Evolutionary conservation across 495 filamentous ascomycete genomes (phyloP).

Genomic region (Tuber microsphaerosporum): DNA sequence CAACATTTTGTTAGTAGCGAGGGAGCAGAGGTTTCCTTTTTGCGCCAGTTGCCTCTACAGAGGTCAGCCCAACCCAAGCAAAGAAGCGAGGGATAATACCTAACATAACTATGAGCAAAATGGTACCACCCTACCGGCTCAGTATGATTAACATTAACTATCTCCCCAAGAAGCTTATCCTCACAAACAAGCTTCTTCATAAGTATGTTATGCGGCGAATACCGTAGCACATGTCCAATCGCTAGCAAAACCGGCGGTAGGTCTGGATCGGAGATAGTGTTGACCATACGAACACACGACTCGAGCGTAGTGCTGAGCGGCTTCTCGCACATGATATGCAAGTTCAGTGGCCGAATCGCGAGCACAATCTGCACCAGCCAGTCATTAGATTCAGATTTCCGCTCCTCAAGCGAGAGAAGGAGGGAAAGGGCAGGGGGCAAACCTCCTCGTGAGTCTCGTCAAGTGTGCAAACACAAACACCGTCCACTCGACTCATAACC

Average conservation of each 20-base stretch:
- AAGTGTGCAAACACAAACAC: conserved; percentile 76
- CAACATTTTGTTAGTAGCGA: conserved; percentile 88
- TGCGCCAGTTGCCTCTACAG: conserved; percentile 79
- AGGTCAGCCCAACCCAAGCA: neutral
- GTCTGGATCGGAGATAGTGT: conserved; percentile 35
- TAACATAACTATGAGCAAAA: conserved; percentile 86
- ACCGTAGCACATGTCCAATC: conserved; percentile 74
- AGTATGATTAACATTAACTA: conserved; percentile 78
- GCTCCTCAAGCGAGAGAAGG: neutral
- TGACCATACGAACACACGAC: conserved; percentile 66
- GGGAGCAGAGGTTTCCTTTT: conserved; percentile 61
- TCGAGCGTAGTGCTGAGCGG: conserved; percentile 70
- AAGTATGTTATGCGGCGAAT: conserved; percentile 82
- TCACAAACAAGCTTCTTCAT: conserved; percentile 69
- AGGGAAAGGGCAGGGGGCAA: neutral
- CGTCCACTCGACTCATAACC: conserved; percentile 58
- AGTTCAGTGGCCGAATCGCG: conserved; percentile 47
- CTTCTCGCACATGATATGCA: conserved; percentile 94
- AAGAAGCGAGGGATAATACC: conserved; percentile 43
- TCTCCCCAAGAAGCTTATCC: conserved; percentile 71
- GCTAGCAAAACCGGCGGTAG: conserved; percentile 62
- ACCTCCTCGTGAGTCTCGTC: conserved; percentile 75
- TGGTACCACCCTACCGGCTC: conserved; percentile 97
- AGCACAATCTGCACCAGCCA: conserved; percentile 21
- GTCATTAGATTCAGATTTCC: neutral